Evolutionary conservation across 169 alveolate species (phyloP).

Genomic region (Plasmodium vinckei): DNA sequence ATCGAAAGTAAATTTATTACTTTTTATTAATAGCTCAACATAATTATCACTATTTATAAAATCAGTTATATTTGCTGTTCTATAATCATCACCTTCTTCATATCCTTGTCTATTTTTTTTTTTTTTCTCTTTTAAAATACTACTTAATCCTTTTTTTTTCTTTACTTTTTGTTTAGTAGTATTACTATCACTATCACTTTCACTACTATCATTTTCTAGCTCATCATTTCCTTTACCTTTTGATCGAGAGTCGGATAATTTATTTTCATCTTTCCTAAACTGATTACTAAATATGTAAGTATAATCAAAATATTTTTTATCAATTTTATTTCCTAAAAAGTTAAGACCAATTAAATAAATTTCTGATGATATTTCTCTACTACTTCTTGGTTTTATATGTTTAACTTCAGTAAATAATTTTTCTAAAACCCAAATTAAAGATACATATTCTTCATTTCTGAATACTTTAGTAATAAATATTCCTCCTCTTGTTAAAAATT

Average conservation of each 20-base stretch:
- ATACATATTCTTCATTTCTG: slow-evolving; percentile 93
- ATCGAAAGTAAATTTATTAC: slow-evolving; percentile 80
- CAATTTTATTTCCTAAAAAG: slow-evolving; percentile 95
- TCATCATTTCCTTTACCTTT: slow-evolving; percentile 55
- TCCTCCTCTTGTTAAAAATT: slow-evolving; percentile 83
- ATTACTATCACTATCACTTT: slow-evolving; percentile 70
- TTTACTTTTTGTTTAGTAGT: slow-evolving; percentile 69
- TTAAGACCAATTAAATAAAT: slow-evolving; percentile 96
- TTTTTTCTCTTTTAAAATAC: slow-evolving; percentile 83
- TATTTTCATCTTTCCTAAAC: slow-evolving; percentile 56
- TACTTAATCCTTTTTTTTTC: slow-evolving; percentile 79
- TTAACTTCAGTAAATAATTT: slow-evolving; percentile 96
- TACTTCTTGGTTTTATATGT: slow-evolving; percentile 98
- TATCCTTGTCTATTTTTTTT: slow-evolving; percentile 91
- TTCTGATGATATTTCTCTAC: slow-evolving; percentile 98
- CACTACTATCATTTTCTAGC: slow-evolving; percentile 80
- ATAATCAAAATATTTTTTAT: slow-evolving; percentile 96
- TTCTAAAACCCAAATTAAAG: slow-evolving; percentile 96
- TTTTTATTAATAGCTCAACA: slow-evolving; percentile 82
- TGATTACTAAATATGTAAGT: slow-evolving; percentile 92
- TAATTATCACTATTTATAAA: slow-evolving; percentile 85
- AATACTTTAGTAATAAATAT: slow-evolving; percentile 82
- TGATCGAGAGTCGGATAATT: background rate
- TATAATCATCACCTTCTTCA: slow-evolving; percentile 88
- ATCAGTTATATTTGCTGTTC: slow-evolving; percentile 82